phyloP scores from a whole-genome alignment of 108 stramenopile species.

The Cyclotella sp. region DNA sequence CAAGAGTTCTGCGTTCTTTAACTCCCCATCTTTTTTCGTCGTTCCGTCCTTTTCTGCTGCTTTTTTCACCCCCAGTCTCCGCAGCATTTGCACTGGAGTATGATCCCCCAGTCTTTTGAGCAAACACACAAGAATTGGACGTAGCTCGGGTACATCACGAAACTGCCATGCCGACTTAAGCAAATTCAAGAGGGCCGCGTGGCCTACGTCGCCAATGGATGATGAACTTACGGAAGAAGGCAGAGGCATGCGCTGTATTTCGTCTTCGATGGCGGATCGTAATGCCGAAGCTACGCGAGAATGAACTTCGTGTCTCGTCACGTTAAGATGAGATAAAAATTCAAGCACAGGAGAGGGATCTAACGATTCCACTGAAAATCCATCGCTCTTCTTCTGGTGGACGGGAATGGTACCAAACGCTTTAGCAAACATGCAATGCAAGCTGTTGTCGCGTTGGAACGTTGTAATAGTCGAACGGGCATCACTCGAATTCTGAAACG shows the following conservation, averaged over 20 bases:
- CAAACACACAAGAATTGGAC: conserved; percentile 78
- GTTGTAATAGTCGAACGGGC: conserved; percentile 66
- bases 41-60: background rate
- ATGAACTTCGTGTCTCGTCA: conserved; percentile 81
- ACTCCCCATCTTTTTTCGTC: conserved; percentile 18
- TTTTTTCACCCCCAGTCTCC: conserved; percentile 63
- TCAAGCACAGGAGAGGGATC: conserved; percentile 81
- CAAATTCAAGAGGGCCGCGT: conserved; percentile 61
- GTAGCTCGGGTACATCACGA: conserved; percentile 78
- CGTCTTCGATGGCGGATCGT: conserved; percentile 77
- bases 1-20: conserved; percentile 79
- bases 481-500: conserved; percentile 56
- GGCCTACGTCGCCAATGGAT: conserved; percentile 20
- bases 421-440: conserved; percentile 80
- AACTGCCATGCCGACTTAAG: conserved; percentile 76
- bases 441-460: conserved; percentile 75
- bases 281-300: conserved; percentile 75
- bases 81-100: conserved; percentile 73
- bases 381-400: conserved; percentile 33
- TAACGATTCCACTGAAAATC: conserved; percentile 54
- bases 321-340: conserved; percentile 78
- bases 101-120: conserved; percentile 78
- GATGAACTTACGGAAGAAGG: conserved; percentile 4
- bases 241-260: conserved; percentile 73
- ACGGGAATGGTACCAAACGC: conserved; percentile 75